Evolutionary conservation across 768 basidiomycete species (phyloP), one percentile per base, ranked within the genome.

Genomic region (Boletus patriciae): DNA sequence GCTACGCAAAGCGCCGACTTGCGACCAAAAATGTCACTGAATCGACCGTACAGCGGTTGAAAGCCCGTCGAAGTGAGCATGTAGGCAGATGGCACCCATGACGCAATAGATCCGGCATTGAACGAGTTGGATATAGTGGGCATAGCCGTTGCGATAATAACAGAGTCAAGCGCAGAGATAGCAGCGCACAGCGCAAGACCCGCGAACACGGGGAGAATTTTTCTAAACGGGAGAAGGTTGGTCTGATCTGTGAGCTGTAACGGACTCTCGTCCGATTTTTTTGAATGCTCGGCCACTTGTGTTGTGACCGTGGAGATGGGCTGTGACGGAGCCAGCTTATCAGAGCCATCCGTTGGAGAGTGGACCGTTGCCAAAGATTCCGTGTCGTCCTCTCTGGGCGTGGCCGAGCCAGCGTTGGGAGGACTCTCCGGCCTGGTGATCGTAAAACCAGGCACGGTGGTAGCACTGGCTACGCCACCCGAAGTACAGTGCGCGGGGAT

Each of bases 11-110:
- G 74, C 0, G 81, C 78, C 16, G 74, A 73, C 65, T 90, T 90
- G 23, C 89, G 77, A 45, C 85, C 85, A 58, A 86, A 86, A 10
- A 86, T 86, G 53, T 86, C 84, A 52, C 82, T 84, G 64, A 85
- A 83, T 10, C 83, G 78, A 51, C 84, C 85, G 62, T 85, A 80
- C 1, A 83, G 62, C 3, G 81, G 80, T 40, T 70, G 68, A 36
- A 59, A 67, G 54, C 62, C 60, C 51, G 68, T 68, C 0, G 83
- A 83, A 0, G 86, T 88, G 46, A 88, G 73, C 34, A 91, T 78
- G 63, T 89, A 90, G 0, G 82, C 81, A 0, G 86, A 86, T 0
- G 86, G 88, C 3, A 90, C 86, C 88, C 87, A 90, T 6, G 84
- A 85, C 5, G 57, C 52, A 23, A 69, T 41, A 41, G 66, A 62